Evolutionary conservation across 2,329 filamentous ascomycete species (phyloP).

Genomic region (Botrytis fragariae): DNA sequence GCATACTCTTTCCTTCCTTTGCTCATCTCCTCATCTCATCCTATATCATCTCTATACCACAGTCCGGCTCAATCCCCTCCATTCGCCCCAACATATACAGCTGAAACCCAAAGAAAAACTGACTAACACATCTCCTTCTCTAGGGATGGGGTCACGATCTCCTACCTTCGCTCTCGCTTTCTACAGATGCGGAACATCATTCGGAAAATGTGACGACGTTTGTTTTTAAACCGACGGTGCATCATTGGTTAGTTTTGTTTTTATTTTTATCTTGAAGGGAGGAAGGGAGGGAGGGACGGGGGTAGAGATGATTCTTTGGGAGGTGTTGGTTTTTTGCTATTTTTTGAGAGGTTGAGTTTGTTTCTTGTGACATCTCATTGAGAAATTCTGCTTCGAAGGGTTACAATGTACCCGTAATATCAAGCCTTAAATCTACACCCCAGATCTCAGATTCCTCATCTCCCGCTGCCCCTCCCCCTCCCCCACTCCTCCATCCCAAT

Average conservation of each 20-base stretch:
- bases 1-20: background rate
- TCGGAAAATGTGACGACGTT: background rate
- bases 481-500: no score
- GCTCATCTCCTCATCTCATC: no score
- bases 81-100: background rate
- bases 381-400: background rate
- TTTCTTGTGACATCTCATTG: background rate
- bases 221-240: background rate
- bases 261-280: background rate
- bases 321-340: no score
- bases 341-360: background rate
- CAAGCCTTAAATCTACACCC: no score
- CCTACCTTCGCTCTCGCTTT: background rate
- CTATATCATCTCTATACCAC: background rate
- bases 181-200: background rate
- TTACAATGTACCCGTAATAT: no score
- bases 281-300: no score
- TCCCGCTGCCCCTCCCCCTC: no score
- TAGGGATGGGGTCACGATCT: constrained; percentile 8
- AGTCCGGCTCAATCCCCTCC: no score
- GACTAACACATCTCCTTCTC: background rate
- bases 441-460: no score
- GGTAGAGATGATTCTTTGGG: no score
- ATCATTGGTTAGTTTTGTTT: background rate
- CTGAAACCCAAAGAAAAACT: background rate